phyloP scores from a whole-genome alignment of 2,329 filamentous ascomycete species.

The Epicoccum sorghinum region DNA sequence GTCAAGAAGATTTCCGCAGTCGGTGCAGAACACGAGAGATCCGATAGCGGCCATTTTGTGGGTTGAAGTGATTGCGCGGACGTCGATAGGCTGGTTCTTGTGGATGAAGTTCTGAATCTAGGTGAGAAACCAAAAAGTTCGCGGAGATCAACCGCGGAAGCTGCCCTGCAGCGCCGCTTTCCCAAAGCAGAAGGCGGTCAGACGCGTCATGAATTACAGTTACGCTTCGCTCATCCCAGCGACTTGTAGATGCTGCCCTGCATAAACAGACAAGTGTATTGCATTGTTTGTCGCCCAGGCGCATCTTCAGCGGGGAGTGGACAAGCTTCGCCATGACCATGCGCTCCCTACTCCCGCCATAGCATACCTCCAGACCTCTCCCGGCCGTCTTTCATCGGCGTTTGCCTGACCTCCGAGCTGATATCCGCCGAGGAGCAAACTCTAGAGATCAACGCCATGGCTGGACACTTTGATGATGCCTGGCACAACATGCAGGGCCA shows the following conservation, averaged over 20 bases:
- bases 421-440: not conserved
- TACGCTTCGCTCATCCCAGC: slow-evolving; percentile 1
- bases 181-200: slow-evolving; percentile 34
- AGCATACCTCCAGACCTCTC: slow-evolving; percentile 5
- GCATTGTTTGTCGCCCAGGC: slow-evolving; percentile 4
- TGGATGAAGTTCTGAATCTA: not conserved
- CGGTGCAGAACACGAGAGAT: slow-evolving; percentile 88
- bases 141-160: slow-evolving; percentile 22
- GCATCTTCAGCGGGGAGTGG: slow-evolving; percentile 12
- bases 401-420: slow-evolving; percentile 8
- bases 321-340: slow-evolving; percentile 18
- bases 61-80: slow-evolving; percentile 3
- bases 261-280: slow-evolving; percentile 2
- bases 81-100: slow-evolving; percentile 3
- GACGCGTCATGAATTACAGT: slow-evolving; percentile 28
- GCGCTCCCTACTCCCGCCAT: slow-evolving; percentile 20
- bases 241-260: not conserved
- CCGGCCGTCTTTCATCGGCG: not conserved
- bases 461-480: slow-evolving; percentile 29
- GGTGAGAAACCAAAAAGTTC: slow-evolving; percentile 29
- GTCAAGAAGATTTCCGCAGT: slow-evolving; percentile 89
- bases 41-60: slow-evolving; percentile 82
- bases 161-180: slow-evolving; percentile 24
- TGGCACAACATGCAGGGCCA: slow-evolving; percentile 44
- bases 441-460: slow-evolving; percentile 26